Evolutionary conservation across 2,329 filamentous ascomycete genomes (phyloP).

Genomic region (Fusarium sp.): DNA sequence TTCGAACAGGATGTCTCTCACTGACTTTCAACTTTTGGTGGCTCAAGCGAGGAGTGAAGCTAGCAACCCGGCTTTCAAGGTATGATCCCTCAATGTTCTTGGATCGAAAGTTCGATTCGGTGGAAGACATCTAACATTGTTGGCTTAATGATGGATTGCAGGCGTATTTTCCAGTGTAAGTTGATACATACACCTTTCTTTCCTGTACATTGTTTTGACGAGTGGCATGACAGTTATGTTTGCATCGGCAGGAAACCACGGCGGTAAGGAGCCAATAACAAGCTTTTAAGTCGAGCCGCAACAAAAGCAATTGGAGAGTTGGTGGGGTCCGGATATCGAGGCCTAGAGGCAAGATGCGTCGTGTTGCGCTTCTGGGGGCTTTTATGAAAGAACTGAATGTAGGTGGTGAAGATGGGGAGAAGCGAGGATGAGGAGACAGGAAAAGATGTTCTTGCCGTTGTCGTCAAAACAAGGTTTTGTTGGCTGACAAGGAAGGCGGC

Average conservation of each 20-base stretch:
- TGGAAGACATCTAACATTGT: constrained; percentile 14
- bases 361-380: neutral
- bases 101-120: neutral
- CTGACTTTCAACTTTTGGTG: constrained; percentile 69
- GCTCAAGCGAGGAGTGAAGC: constrained; percentile 68
- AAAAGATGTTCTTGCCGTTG: constrained; percentile 7
- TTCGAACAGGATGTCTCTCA: constrained; percentile 64
- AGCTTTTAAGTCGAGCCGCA: neutral
- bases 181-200: constrained; percentile 22
- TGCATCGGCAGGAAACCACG: constrained; percentile 71
- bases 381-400: neutral
- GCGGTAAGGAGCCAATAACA: constrained; percentile 22
- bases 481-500: constrained; percentile 28
- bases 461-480: constrained; percentile 46
- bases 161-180: constrained; percentile 74
- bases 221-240: constrained; percentile 62
- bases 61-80: constrained; percentile 67
- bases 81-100: constrained; percentile 47
- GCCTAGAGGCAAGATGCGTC: neutral
- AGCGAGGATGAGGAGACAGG: neutral
- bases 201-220: constrained; percentile 15
- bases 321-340: neutral
- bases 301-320: neutral
- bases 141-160: constrained; percentile 43
- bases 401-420: neutral